Evolutionary conservation across 768 basidiomycete genomes (phyloP).

Genomic region (Lyophyllum shimeji): DNA sequence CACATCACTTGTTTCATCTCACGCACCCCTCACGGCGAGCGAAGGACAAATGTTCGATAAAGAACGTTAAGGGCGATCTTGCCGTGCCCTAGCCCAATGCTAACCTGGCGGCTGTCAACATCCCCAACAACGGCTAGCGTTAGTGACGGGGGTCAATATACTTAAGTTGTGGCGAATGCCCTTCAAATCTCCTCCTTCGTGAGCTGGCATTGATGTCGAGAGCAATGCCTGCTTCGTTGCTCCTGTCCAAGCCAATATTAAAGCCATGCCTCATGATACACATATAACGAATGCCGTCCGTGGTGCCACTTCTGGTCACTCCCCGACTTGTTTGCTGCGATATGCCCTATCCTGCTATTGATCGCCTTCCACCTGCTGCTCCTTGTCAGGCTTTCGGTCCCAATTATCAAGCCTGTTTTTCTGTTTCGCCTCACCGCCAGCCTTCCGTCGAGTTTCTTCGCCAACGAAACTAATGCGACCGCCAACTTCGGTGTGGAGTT

Average conservation of each 20-base stretch:
- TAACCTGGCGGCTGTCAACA: background rate
- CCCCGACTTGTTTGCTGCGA: constrained; percentile 23
- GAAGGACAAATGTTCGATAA: constrained; percentile 2
- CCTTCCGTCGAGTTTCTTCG: constrained; percentile 29
- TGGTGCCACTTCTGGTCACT: background rate
- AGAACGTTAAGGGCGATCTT: constrained; percentile 8
- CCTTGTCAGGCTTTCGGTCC: constrained; percentile 60
- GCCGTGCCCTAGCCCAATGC: background rate
- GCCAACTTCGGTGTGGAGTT: constrained; percentile 65
- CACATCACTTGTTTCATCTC: constrained; percentile 20
- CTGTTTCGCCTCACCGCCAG: constrained; percentile 49
- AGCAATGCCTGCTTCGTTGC: constrained; percentile 17
- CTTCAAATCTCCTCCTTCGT: no score
- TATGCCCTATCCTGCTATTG: constrained; percentile 45
- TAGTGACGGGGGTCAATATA: background rate
- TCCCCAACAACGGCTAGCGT: background rate
- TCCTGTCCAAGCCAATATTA: constrained; percentile 15
- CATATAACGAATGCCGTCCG: background rate
- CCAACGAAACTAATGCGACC: constrained; percentile 31
- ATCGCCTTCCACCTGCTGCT: constrained; percentile 60
- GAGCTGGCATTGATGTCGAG: background rate
- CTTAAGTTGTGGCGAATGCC: background rate
- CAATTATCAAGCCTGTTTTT: constrained; percentile 56
- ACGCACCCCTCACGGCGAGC: constrained; percentile 1
- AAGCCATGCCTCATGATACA: background rate